A percentile compares a stretch with the other conserved stretches of the same genome.
phyloP scores from a whole-genome alignment of 805 yeast species.

The Starmerella sp. region DNA sequence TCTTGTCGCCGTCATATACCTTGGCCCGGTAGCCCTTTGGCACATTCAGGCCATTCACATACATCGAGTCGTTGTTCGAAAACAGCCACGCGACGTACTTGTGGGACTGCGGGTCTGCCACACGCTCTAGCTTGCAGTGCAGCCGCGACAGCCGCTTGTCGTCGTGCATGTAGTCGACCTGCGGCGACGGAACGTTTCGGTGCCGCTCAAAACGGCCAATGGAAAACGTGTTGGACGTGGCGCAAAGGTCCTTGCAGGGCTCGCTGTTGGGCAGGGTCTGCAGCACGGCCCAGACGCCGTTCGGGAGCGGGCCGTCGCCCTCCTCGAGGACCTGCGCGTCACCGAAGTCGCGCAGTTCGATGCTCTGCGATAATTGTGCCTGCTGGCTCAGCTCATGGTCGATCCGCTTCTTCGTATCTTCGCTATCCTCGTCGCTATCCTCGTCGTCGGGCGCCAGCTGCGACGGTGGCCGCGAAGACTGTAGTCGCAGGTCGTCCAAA shows the following conservation, averaged over 20 bases:
- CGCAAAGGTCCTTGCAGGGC: conserved; percentile 38
- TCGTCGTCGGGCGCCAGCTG: neutral
- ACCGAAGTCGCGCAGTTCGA: conserved; percentile 23
- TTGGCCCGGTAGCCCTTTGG: conserved; percentile 47
- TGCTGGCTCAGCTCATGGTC: conserved; percentile 14
- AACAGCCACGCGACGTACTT: conserved; percentile 60
- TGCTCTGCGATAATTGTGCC: conserved; percentile 11
- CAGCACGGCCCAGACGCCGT: conserved; percentile 54
- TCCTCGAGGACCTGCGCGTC: conserved; percentile 13
- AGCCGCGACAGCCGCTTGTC: conserved; percentile 75
- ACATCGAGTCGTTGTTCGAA: conserved; percentile 59
- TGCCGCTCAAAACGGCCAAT: conserved; percentile 48
- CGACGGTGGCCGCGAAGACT: neutral
- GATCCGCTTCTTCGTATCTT: conserved; percentile 15
- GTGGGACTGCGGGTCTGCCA: conserved; percentile 30
- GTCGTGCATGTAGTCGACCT: conserved; percentile 41
- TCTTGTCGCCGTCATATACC: conserved; percentile 51
- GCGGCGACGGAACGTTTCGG: conserved; percentile 24
- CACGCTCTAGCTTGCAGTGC: conserved; percentile 56
- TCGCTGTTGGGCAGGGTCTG: conserved; percentile 41
- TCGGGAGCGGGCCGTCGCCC: conserved; percentile 29
- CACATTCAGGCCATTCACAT: conserved; percentile 50
- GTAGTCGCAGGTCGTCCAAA: neutral
- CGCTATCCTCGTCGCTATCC: conserved; percentile 18
- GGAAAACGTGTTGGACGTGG: conserved; percentile 58